Conservation (phyloP, 441 rosid genomes). For the Rhodomyrtus psidioides region DNA sequence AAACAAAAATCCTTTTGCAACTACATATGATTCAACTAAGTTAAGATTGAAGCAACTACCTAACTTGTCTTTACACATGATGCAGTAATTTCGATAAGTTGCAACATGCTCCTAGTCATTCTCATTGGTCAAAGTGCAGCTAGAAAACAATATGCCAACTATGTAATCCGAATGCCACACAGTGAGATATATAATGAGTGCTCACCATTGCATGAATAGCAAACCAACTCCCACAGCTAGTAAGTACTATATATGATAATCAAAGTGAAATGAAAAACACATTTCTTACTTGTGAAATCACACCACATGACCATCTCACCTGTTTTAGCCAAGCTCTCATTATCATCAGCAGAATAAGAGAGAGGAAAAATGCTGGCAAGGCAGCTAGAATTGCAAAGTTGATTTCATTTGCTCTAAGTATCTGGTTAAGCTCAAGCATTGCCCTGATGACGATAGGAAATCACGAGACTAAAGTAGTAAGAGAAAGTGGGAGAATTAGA, state of each 20-base stretch:
- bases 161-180: background rate
- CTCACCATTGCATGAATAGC: background rate
- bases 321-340: conserved; percentile 71
- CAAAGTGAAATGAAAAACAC: background rate
- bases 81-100: background rate
- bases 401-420: conserved; percentile 95
- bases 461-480: conserved; percentile 13
- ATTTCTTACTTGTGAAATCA: background rate
- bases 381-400: conserved; percentile 96
- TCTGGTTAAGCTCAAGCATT: conserved; percentile 96
- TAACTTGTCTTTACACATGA: background rate
- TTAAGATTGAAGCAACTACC: background rate
- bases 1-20: background rate
- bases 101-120: background rate
- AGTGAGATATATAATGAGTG: background rate
- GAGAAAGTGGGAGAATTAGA: conserved; percentile 4
- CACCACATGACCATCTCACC: conserved; percentile 24
- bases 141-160: background rate
- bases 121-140: background rate
- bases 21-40: background rate
- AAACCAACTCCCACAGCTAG: background rate
- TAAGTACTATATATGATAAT: conserved; percentile 1
- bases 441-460: conserved; percentile 44
- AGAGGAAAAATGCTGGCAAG: conserved; percentile 82
- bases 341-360: conserved; percentile 47